Base-by-base conservation (phyloP, 768 basidiomycete genomes). In the Atractiella rhizophila region DNA sequence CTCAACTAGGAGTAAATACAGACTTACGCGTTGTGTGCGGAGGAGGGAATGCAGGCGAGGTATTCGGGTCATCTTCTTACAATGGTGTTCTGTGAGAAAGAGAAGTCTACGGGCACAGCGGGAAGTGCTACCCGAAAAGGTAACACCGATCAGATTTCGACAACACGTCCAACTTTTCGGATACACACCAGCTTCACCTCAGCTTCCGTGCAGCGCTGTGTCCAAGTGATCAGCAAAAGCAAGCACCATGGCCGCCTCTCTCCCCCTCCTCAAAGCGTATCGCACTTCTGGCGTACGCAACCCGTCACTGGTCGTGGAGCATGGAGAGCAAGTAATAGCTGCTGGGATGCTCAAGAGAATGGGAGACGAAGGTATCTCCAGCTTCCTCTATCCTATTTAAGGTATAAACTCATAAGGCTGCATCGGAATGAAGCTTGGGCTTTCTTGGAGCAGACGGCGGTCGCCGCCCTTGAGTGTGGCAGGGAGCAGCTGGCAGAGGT, bases 401-500 rank as follows among this genome's bases (percentile, higher is more conserved):
- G 9, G 39, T 36, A 36, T 36, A 19, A n/a, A 13, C 21, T 11
- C 12, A 28, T 28, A 29, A 28, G 24, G 11, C n/a, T 21, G 10
- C 8, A 28, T 5, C 18, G 9, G 5, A 20, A 31, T 5, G 33
- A 45, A 82, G 82, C 66, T 24, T 83, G 78, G 79, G 66, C 67
- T 10, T 73, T 78, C 46, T 58, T 80, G 7, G 85, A 88, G 52
- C 79, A 83, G 51, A 63, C 83, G 2, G 66, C 71, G 2, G 57
- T 80, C 36, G 78, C 83, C 3, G 67, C 82, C 4, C 61, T 82
- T 37, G 80, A 86, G 49, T 61, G 74, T 11, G 78, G 75, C 21
- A 63, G 72, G 39, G 44, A 71, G 20, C 72, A 77, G 37, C 60
- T 80, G 25, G 76, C 81, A 21, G 70, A 80, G 57, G 81, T 83